Base-by-base conservation (phyloP, 176 grass and related monocot species). In the Luzula sylvatica region DNA sequence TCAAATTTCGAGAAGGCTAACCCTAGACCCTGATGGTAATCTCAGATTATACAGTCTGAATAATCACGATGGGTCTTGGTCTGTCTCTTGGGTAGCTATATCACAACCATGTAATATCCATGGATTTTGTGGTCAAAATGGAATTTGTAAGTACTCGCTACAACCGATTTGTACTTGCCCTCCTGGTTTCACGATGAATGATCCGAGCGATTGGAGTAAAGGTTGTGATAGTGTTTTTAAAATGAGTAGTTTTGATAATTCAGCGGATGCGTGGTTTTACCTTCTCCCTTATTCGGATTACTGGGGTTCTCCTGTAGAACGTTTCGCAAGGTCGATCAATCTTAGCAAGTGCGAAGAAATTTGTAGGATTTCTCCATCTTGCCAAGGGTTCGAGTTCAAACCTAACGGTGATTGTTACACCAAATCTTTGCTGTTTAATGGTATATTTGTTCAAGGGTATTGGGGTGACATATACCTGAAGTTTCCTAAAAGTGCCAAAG, bases 31-130 rank as follows among this genome's bases (percentile, higher is more conserved):
- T 7, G 58, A 61, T 46, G 58, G 58, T 15, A 61, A 61, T 20
- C 58, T 61, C 21, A 61, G 58, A 16, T 38, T 61, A 6, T 61
- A 61, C 26, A 61, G 58, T 44, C 41, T 61, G 58, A 61, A 61
- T 25, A 38, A 61, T 43, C 23, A n/a, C 17, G 41, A 61, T 18
- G n/a, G 58, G 2, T 44, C 22, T 42, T 61, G 58, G 58, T 61
- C 58, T 24, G 13, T 61, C 20, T 61, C 63, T 30, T 68, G 35
- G 32, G 11, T 54, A 56, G 65, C 65, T 15, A 3, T 68, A 12
- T 27, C 50, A 53, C 50, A 56, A 27, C 65, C 23, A 5, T 68
- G 65, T 42, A 38, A 55, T 16, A 21, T 68, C n/a, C 65, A 41
- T 19, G 65, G 65, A 1, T 25, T 68, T 15, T 68, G 65, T 46